Conservation (phyloP, 345 rosid species). For the Cardamine chenopodiifolia region DNA sequence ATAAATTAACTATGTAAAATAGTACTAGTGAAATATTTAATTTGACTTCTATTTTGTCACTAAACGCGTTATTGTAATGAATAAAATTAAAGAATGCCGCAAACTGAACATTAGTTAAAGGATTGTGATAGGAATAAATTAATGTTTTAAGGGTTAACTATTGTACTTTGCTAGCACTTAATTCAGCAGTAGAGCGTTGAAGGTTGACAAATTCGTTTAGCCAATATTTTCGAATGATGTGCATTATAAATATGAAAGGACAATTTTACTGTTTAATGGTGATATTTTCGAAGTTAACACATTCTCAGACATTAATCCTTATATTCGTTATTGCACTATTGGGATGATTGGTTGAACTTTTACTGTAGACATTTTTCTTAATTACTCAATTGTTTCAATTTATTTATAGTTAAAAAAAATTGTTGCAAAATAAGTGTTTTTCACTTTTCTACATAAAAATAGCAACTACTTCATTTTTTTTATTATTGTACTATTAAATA, state of each 20-base stretch:
- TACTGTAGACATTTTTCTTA: no score
- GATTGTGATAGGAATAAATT: background rate
- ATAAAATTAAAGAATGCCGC: background rate
- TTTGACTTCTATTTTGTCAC: background rate
- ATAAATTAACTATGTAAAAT: background rate
- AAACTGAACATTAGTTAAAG: conserved; percentile 32
- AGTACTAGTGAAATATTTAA: background rate
- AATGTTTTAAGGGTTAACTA: conserved; percentile 16
- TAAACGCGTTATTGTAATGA: conserved; percentile 30
- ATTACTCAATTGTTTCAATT: no score
- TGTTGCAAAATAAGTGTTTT: no score
- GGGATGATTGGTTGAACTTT: background rate
- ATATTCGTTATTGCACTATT: background rate
- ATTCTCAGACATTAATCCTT: background rate
- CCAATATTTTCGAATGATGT: background rate
- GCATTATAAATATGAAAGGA: background rate
- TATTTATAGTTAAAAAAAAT: no score
- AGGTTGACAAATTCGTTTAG: conserved; percentile 15
- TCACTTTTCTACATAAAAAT: no score
- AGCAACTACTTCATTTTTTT: no score
- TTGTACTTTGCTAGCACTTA: conserved; percentile 28
- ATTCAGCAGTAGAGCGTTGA: conserved; percentile 24
- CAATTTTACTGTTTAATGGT: background rate
- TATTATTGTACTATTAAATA: no score
- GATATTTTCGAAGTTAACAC: background rate